phyloP scores from a whole-genome alignment of 352 stramenopile species.

The Lagenidium sp. region DNA sequence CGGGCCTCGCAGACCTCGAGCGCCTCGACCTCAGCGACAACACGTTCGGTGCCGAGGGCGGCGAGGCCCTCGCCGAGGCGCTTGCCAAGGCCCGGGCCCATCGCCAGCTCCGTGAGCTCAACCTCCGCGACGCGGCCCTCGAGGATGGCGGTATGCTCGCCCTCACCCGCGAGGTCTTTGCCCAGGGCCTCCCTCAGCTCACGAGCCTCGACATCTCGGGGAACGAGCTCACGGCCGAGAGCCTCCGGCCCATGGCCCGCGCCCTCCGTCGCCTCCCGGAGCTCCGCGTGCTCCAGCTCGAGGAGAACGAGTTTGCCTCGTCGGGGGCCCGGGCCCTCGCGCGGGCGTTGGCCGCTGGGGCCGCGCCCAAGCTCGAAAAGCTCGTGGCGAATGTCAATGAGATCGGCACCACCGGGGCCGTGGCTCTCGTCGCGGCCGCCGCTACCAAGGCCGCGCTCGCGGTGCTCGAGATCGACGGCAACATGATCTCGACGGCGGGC shows the following conservation, averaged over 20 bases:
- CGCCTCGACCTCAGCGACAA: constrained; percentile 93
- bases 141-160: constrained; percentile 85
- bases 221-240: constrained; percentile 83
- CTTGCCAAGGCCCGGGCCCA: constrained; percentile 65
- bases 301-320: constrained; percentile 92
- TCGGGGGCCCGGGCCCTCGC: constrained; percentile 73
- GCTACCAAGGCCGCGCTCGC: constrained; percentile 40
- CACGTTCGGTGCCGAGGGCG: constrained; percentile 86
- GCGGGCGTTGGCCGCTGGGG: constrained; percentile 38
- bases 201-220: constrained; percentile 89
- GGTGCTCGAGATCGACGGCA: constrained; percentile 70
- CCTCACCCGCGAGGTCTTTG: constrained; percentile 73
- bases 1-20: constrained; percentile 57
- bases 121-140: constrained; percentile 87
- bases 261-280: constrained; percentile 29
- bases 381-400: constrained; percentile 85
- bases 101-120: constrained; percentile 70
- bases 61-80: constrained; percentile 76
- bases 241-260: constrained; percentile 35
- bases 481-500: constrained; percentile 65
- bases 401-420: constrained; percentile 81
- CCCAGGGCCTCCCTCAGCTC: constrained; percentile 18
- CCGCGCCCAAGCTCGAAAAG: constrained; percentile 50
- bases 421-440: constrained; percentile 63
- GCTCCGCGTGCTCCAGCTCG: constrained; percentile 80